These are phyloP conservation scores for Xylaria arbuscula DNA, from an alignment of 2,329 filamentous ascomycete species.

Conservation along the genomic window DNA sequence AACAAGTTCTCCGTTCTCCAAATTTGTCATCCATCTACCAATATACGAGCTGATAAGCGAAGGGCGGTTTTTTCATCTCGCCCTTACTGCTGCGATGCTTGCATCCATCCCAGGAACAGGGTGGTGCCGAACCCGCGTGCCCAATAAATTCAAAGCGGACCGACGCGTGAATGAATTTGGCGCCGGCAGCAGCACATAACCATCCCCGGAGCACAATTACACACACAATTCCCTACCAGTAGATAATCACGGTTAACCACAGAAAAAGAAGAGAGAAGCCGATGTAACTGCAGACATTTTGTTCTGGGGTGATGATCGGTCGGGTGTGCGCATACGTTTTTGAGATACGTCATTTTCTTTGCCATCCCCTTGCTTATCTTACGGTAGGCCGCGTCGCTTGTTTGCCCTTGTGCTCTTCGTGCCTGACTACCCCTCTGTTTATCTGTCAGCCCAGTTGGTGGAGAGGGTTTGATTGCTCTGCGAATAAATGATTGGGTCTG, in stretches of 20 bases:
- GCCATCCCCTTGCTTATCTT: constrained; percentile 12
- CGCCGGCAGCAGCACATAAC: not conserved
- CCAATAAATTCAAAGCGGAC: not conserved
- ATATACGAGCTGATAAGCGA: not conserved
- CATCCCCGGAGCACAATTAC: not conserved
- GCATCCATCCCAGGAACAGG: not conserved
- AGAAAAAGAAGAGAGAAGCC: constrained; percentile 20
- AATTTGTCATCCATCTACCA: not conserved
- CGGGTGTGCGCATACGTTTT: constrained; percentile 27
- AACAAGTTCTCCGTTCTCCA: not conserved
- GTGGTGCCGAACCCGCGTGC: not conserved
- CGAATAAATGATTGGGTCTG: not conserved
- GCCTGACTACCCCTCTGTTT: no score
- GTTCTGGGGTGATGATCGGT: constrained; percentile 8
- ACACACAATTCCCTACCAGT: not conserved
- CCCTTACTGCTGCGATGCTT: not conserved
- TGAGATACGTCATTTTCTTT: constrained; percentile 21
- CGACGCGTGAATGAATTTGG: constrained; percentile 5
- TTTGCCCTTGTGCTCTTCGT: constrained; percentile 9
- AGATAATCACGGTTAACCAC: constrained; percentile 20
- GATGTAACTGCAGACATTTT: constrained; percentile 17
- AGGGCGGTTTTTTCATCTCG: constrained; percentile 1
- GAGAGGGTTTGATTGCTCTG: not conserved
- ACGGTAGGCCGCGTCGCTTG: constrained; percentile 6
- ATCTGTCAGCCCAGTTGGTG: not conserved